phyloP scores from a whole-genome alignment of 176 grass and related monocot species.

The Thinopyrum elongatum region DNA sequence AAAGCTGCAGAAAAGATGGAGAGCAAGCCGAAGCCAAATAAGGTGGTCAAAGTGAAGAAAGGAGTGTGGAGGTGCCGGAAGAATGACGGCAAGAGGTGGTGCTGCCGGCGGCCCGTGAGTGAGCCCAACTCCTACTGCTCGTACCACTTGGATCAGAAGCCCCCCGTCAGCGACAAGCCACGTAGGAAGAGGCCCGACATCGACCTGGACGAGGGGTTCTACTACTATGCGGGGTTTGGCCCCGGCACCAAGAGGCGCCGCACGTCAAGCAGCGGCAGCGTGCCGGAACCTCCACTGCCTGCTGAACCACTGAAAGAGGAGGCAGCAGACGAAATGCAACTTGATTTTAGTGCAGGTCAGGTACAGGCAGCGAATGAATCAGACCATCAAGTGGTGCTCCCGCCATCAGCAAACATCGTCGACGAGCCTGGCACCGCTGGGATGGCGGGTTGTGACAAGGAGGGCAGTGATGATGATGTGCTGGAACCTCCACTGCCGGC shows the following conservation, averaged over 20 bases:
- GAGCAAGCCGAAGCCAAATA: no score
- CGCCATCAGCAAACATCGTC: no score
- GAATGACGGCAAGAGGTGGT: neutral
- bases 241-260: slow-evolving; percentile 44
- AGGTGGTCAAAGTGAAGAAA: no score
- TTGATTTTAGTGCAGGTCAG: neutral
- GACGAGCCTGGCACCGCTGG: no score
- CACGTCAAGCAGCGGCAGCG: neutral
- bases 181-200: neutral
- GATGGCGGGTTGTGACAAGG: no score
- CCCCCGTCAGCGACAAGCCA: neutral
- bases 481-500: neutral
- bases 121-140: neutral
- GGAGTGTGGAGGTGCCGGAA: no score
- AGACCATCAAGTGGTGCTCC: neutral
- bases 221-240: slow-evolving; percentile 58
- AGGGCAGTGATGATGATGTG: neutral
- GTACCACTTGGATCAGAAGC: neutral
- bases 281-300: neutral
- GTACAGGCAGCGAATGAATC: neutral
- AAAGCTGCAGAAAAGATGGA: neutral
- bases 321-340: neutral
- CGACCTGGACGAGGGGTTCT: slow-evolving; percentile 18
- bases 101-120: neutral
- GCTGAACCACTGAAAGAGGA: neutral